Percentiles rank a stretch among this genome's conserved stretches.
These are phyloP conservation scores for Pseudogymnoascus sp. DNA, from an alignment of 2,329 filamentous ascomycete genomes.

Conservation along the genomic window DNA sequence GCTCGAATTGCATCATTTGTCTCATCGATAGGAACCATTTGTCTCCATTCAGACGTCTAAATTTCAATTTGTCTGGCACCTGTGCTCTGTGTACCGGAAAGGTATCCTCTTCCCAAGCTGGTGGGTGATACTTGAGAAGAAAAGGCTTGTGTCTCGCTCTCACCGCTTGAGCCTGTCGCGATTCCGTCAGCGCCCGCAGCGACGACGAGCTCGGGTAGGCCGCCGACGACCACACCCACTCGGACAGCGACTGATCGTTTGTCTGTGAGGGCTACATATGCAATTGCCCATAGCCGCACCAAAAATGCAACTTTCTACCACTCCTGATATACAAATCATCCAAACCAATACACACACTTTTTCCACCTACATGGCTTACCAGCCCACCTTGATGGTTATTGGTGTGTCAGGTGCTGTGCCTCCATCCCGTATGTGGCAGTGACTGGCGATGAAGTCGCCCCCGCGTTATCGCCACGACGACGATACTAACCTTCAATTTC, in stretches of 20 bases:
- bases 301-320: background rate
- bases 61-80: background rate
- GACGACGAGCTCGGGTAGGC: background rate
- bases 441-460: background rate
- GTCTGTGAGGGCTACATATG: background rate
- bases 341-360: background rate
- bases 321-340: background rate
- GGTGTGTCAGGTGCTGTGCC: background rate
- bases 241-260: background rate
- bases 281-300: background rate
- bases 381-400: background rate
- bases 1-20: background rate
- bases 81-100: background rate
- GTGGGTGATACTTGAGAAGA: background rate
- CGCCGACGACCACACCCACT: conserved; percentile 2
- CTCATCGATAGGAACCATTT: background rate
- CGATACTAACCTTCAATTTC: background rate
- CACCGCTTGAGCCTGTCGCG: background rate
- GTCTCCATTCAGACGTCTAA: background rate
- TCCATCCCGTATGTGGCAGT: background rate
- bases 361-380: background rate
- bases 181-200: background rate
- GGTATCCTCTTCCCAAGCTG: background rate
- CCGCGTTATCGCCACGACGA: conserved; percentile 1
- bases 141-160: background rate